Percentiles rank a stretch among this genome's conserved stretches.
These are phyloP conservation scores for Diaporthe sp. DNA, from an alignment of 2,329 filamentous ascomycete species.

Conservation along the genomic window DNA sequence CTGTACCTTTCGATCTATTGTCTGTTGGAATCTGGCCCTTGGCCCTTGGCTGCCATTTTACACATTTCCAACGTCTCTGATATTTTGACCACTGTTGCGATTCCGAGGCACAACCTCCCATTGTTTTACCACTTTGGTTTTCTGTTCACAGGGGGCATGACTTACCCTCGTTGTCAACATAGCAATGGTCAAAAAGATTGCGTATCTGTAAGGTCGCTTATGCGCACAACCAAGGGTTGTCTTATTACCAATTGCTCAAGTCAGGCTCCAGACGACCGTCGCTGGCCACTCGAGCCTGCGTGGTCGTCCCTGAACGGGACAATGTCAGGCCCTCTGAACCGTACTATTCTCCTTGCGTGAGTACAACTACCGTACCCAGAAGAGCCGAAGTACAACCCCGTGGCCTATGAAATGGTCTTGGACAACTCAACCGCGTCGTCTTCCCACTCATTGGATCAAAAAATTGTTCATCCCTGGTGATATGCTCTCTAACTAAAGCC, in stretches of 20 bases:
- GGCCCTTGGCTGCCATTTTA: no score
- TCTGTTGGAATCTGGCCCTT: background rate
- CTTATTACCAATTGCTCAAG: background rate
- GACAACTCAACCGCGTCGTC: background rate
- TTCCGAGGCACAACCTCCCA: background rate
- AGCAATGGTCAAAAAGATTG: background rate
- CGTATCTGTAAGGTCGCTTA: background rate
- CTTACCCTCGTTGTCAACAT: background rate
- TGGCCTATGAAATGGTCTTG: background rate
- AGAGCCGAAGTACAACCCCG: background rate
- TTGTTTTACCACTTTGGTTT: background rate
- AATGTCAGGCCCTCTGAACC: background rate
- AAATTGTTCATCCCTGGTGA: background rate
- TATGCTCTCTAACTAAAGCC: background rate
- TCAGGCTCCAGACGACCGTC: background rate
- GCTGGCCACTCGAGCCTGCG: background rate
- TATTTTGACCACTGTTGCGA: background rate
- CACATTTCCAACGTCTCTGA: background rate
- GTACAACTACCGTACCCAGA: background rate
- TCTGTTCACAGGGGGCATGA: background rate
- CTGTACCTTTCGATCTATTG: background rate
- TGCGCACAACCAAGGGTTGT: background rate
- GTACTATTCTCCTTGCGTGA: background rate
- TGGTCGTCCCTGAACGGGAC: background rate
- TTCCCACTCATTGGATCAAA: background rate